phyloP scores from a whole-genome alignment of 164 flowering plant species.

The Tetrastigma voinierianum region DNA sequence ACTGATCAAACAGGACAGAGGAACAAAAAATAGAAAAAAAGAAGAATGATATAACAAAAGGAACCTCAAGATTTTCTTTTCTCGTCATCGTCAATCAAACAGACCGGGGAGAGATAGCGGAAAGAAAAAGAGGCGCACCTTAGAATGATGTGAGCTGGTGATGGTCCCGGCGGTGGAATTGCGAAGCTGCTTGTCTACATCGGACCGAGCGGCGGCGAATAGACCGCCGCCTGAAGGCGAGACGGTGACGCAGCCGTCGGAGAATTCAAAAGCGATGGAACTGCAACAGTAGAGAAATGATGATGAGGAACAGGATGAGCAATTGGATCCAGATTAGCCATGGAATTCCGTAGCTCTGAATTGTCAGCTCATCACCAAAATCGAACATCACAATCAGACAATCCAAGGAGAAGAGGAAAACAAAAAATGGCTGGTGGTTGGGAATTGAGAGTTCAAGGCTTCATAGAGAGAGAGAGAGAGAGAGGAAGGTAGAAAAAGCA shows the following conservation, averaged over 20 bases:
- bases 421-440: not conserved
- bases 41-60: not conserved
- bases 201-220: no score
- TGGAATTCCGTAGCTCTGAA: conserved; percentile 35
- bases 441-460: no score
- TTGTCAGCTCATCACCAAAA: conserved; percentile 41
- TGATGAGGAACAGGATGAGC: conserved; percentile 37
- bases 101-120: not conserved
- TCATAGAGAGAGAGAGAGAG: not conserved
- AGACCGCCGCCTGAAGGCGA: not conserved
- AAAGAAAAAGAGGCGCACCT: conserved; percentile 2
- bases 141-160: conserved; percentile 3
- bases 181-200: not conserved
- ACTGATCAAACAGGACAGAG: no score
- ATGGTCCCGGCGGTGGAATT: not conserved
- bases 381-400: conserved; percentile 25
- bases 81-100: no score
- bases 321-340: conserved; percentile 61
- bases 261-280: conserved; percentile 14
- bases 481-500: no score
- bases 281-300: conserved; percentile 33
- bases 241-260: not conserved
- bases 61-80: no score
- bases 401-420: not conserved
- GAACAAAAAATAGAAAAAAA: not conserved